A percentile compares a stretch with the other conserved stretches of the same genome.
Conservation (phyloP, 2,329 filamentous ascomycete species). For the Fusarium sp. region DNA sequence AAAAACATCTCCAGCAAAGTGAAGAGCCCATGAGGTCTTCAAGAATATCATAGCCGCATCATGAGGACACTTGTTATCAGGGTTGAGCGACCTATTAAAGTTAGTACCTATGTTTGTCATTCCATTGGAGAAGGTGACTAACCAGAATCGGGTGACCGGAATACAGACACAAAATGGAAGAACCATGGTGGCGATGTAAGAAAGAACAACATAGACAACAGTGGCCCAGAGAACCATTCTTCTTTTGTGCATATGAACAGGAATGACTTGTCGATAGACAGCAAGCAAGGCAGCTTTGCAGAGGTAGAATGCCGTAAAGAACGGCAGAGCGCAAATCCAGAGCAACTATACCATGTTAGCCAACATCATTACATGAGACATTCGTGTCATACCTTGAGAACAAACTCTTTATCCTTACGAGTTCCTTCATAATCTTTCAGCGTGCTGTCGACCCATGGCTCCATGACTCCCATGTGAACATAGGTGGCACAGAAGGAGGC, state of each 20-base stretch:
- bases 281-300: constrained; percentile 31
- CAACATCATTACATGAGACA: accelerated
- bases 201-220: not conserved
- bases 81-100: not conserved
- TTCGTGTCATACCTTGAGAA: not conserved
- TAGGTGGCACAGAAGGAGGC: constrained; percentile 8
- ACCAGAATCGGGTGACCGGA: constrained; percentile 27
- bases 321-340: constrained; percentile 30
- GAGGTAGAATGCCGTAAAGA: constrained; percentile 26
- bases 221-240: constrained; percentile 23
- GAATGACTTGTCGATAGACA: constrained; percentile 25
- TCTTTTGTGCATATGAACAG: constrained; percentile 25
- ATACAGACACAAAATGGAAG: constrained; percentile 16
- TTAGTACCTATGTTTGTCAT: not conserved
- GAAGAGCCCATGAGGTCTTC: constrained; percentile 17
- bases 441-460: not conserved
- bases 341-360: not conserved
- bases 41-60: not conserved
- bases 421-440: not conserved
- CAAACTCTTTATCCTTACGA: not conserved
- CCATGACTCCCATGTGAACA: constrained; percentile 15
- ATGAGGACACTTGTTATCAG: accelerated
- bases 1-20: constrained; percentile 27
- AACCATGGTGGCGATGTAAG: not conserved
- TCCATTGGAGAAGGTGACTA: accelerated